These are phyloP conservation scores for Omphalotus olearius DNA, from an alignment of 1,284 basidiomycete species.

Conservation along the genomic window DNA sequence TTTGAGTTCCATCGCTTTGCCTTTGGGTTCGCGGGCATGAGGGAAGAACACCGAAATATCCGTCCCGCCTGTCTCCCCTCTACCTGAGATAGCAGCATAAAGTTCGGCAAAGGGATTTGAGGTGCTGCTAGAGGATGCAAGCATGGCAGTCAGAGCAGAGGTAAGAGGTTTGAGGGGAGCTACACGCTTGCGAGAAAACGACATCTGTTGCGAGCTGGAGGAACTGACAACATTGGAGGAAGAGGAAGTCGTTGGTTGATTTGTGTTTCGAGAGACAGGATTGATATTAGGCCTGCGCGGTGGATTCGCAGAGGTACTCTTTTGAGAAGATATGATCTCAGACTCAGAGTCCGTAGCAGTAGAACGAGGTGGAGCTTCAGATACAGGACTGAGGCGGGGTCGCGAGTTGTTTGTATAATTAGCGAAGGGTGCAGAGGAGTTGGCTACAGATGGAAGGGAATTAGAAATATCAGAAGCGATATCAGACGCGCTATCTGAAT, in stretches of 20 bases:
- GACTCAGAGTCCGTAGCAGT: slow-evolving; percentile 1
- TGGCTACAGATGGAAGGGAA: slow-evolving; percentile 45
- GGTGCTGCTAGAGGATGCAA: slow-evolving; percentile 46
- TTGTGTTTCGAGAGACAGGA: slow-evolving; percentile 13
- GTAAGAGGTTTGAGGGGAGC: slow-evolving; percentile 33
- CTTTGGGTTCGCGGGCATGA: slow-evolving; percentile 61
- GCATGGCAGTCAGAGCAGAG: slow-evolving; percentile 65
- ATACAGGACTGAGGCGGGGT: slow-evolving; percentile 64
- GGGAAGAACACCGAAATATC: slow-evolving; percentile 87
- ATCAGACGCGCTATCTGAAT: slow-evolving; percentile 58
- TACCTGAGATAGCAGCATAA: slow-evolving; percentile 78
- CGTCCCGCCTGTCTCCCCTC: slow-evolving; percentile 60
- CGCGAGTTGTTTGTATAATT: slow-evolving; percentile 39
- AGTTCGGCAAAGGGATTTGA: slow-evolving; percentile 80
- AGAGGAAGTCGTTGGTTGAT: slow-evolving; percentile 8
- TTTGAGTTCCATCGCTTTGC: slow-evolving; percentile 56
- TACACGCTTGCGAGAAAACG: slow-evolving; percentile 52
- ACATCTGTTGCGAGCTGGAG: slow-evolving; percentile 26
- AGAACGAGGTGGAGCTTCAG: slow-evolving; percentile 33
- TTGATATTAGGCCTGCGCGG: slow-evolving; percentile 1
- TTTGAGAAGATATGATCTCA: background rate
- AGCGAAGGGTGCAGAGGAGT: slow-evolving; percentile 47
- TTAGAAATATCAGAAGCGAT: slow-evolving; percentile 42
- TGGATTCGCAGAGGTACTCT: slow-evolving; percentile 2
- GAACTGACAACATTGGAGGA: slow-evolving; percentile 17